Percentiles rank a stretch among this genome's conserved stretches.
These are phyloP conservation scores for Penicillium sp. DNA, from an alignment of 2,329 filamentous ascomycete species.

Conservation along the genomic window DNA sequence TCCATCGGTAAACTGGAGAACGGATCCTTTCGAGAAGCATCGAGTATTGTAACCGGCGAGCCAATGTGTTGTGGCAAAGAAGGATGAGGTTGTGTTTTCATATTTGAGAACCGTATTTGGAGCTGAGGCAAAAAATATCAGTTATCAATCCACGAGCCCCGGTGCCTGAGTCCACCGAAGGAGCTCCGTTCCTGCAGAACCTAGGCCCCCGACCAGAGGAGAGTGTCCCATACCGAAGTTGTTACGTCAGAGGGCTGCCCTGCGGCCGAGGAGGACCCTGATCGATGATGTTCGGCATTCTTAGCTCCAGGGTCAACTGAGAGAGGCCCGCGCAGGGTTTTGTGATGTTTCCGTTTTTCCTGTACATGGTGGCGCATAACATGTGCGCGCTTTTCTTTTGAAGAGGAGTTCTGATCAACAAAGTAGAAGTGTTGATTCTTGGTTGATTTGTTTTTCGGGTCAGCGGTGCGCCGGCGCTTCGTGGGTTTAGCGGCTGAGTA, in stretches of 20 bases:
- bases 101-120: slow-evolving; percentile 14
- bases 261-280: background rate
- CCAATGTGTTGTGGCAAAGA: slow-evolving; percentile 9
- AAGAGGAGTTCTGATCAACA: slow-evolving; percentile 43
- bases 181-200: too few relatives aligned
- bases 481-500: slow-evolving; percentile 21
- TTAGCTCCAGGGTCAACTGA: slow-evolving; percentile 11
- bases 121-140: slow-evolving; percentile 14
- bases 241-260: slow-evolving; percentile 7
- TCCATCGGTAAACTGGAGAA: slow-evolving; percentile 32
- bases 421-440: slow-evolving; percentile 43
- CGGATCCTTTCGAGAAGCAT: slow-evolving; percentile 34
- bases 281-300: slow-evolving; percentile 3
- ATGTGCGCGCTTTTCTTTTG: slow-evolving; percentile 45
- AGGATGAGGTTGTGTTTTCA: slow-evolving; percentile 14
- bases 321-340: slow-evolving; percentile 21
- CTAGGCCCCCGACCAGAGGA: background rate
- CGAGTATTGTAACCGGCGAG: slow-evolving; percentile 29
- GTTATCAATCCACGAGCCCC: background rate
- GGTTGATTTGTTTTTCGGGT: slow-evolving; percentile 18
- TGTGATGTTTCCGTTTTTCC: slow-evolving; percentile 39
- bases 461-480: slow-evolving; percentile 30
- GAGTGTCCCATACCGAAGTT: slow-evolving; percentile 22
- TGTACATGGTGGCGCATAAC: slow-evolving; percentile 49
- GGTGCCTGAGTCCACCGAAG: background rate